phyloP scores from a whole-genome alignment of 768 basidiomycete species.

The Podaxis rugospora region DNA sequence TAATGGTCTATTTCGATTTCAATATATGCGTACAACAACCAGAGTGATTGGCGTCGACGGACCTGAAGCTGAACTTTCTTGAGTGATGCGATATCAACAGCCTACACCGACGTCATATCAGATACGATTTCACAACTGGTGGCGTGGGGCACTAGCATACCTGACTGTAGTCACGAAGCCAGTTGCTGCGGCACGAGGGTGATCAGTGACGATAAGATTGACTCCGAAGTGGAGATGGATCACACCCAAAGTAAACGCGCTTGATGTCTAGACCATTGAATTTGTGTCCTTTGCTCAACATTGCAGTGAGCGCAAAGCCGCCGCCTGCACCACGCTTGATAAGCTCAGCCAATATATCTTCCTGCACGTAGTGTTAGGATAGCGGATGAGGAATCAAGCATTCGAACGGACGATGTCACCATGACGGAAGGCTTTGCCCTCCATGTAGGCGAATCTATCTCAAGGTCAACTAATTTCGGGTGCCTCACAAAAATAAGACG shows the following conservation, averaged over 20 bases:
- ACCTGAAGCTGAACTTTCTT: constrained; percentile 71
- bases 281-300: constrained; percentile 61
- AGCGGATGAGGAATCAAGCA: constrained; percentile 6
- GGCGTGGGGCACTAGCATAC: constrained; percentile 22
- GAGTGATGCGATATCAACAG: constrained; percentile 77
- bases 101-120: constrained; percentile 32
- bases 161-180: constrained; percentile 88
- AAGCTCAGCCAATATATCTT: constrained; percentile 62
- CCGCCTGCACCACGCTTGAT: constrained; percentile 49
- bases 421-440: constrained; percentile 82
- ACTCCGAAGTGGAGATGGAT: not conserved
- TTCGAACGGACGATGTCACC: constrained; percentile 70
- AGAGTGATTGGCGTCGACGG: constrained; percentile 11
- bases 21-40: not conserved
- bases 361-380: constrained; percentile 34
- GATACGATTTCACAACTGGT: not conserved
- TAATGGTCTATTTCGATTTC: constrained; percentile 56
- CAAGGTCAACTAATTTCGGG: constrained; percentile 16
- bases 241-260: constrained; percentile 77
- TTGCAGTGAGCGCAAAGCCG: constrained; percentile 52
- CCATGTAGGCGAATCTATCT: constrained; percentile 74
- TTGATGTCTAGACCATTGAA: constrained; percentile 81
- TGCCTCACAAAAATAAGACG: constrained; percentile 12
- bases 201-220: not conserved
- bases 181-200: constrained; percentile 47